Conservation (phyloP, 1,139 yeast genomes). For the Lodderomyces theae region DNA sequence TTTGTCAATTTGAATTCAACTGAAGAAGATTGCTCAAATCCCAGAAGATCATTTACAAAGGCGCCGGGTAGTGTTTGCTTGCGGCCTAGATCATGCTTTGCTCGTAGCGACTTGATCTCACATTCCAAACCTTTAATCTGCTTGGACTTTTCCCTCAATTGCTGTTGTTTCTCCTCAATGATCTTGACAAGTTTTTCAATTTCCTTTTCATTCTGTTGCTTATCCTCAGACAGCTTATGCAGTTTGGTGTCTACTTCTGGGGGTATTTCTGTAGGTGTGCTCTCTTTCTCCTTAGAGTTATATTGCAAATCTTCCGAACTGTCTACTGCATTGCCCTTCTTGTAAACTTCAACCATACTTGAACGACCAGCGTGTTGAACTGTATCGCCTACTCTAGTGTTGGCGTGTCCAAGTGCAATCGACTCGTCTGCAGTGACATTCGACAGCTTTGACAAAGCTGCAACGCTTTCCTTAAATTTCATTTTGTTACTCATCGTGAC, state of each 20-base stretch:
- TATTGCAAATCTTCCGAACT: neutral
- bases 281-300: neutral
- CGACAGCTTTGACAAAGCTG: neutral
- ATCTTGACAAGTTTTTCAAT: neutral
- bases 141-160: neutral
- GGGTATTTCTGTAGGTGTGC: neutral
- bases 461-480: conserved; percentile 11
- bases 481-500: conserved; percentile 22
- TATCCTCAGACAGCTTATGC: neutral
- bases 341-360: neutral
- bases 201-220: neutral
- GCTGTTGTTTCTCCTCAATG: neutral
- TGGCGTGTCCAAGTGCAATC: too few species aligned
- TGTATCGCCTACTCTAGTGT: too few species aligned
- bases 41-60: neutral
- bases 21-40: neutral
- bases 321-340: neutral
- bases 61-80: neutral
- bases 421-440: too few species aligned
- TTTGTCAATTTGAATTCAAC: neutral
- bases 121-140: neutral
- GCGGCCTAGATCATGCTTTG: neutral
- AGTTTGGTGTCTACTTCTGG: neutral
- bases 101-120: neutral
- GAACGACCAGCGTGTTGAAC: neutral